phyloP scores from a whole-genome alignment of 2,329 filamentous ascomycete genomes.

The Tolypocladium pustulatum region DNA sequence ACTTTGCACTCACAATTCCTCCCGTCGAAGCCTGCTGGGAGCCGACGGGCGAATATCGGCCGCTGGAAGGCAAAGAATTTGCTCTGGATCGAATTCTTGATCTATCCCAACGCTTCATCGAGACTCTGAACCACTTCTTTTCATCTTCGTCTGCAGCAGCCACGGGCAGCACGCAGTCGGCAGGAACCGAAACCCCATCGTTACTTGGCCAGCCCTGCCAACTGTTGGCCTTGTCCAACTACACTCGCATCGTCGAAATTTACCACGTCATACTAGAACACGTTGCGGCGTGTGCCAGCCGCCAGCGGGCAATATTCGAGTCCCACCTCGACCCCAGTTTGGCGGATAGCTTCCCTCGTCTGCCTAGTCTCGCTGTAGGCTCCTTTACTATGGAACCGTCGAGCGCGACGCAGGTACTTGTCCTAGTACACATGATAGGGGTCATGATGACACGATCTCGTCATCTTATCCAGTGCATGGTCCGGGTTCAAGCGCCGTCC shows the following conservation, averaged over 20 bases:
- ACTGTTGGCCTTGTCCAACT: not conserved
- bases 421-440: not conserved
- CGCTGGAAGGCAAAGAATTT: not conserved
- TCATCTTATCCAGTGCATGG: not conserved
- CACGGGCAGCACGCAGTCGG: not conserved
- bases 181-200: not conserved
- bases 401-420: not conserved
- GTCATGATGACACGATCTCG: not conserved
- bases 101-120: not conserved
- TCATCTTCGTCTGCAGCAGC: not conserved
- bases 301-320: not conserved
- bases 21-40: not conserved
- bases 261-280: not conserved
- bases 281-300: not conserved
- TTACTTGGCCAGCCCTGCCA: not conserved
- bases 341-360: not conserved
- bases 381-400: not conserved
- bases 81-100: not conserved
- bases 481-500: not conserved
- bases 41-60: not conserved
- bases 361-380: not conserved
- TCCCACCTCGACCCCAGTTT: not conserved
- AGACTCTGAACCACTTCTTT: not conserved
- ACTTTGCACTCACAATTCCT: not conserved
- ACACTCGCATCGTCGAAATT: not conserved